These are phyloP conservation scores for Lichtheimia corymbifera DNA, from an alignment of 371 early-diverging fungal genomes.

Conservation along the genomic window DNA sequence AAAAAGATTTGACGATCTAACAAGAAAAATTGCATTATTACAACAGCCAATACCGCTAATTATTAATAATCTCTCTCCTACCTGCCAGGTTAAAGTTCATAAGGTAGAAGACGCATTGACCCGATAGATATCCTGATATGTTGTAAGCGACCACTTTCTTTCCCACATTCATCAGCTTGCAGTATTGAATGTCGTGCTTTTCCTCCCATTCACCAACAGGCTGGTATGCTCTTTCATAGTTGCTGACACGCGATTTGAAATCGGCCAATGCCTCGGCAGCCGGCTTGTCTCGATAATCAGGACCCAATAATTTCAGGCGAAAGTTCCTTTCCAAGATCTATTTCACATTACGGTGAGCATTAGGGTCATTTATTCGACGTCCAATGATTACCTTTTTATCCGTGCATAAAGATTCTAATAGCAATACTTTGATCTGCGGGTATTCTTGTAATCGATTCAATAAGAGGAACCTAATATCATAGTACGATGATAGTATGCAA, in stretches of 20 bases:
- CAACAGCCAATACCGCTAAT: no score
- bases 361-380: not conserved
- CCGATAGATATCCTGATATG: conserved; percentile 77
- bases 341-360: not conserved
- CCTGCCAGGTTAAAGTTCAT: conserved; percentile 73
- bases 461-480: conserved; percentile 46
- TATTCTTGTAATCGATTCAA: conserved; percentile 64
- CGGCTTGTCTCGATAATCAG: conserved; percentile 78
- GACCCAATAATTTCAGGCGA: conserved; percentile 76
- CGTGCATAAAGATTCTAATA: conserved; percentile 79
- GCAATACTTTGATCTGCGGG: conserved; percentile 53
- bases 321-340: conserved; percentile 73
- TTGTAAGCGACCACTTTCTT: conserved; percentile 80
- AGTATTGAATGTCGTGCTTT: conserved; percentile 69
- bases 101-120: conserved; percentile 84
- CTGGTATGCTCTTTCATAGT: conserved; percentile 83
- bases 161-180: conserved; percentile 83
- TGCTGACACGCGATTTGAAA: conserved; percentile 72
- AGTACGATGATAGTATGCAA: not conserved
- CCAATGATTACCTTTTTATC: conserved; percentile 41
- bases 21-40: conserved; percentile 16
- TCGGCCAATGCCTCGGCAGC: conserved; percentile 70
- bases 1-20: conserved; percentile 76
- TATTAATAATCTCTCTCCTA: conserved; percentile 2
- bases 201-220: conserved; percentile 78